Percentiles rank a stretch among this genome's conserved stretches.
Evolutionary conservation across 2,329 filamentous ascomycete genomes (phyloP).

Genomic region (Thelonectria olida): DNA sequence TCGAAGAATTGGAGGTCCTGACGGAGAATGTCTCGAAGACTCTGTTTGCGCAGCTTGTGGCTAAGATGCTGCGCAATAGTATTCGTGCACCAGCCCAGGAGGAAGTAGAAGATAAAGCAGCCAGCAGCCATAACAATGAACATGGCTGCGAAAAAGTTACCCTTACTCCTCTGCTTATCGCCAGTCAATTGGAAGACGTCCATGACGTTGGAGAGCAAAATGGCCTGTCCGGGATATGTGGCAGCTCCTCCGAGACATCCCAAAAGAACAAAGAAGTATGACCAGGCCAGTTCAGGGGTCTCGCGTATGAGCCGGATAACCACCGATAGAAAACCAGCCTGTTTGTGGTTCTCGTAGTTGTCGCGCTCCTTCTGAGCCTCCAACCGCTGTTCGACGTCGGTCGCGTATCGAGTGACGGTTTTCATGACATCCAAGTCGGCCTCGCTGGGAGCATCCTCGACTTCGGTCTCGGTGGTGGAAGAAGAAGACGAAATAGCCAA

Average conservation of each 20-base stretch:
- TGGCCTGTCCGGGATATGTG: slow-evolving; percentile 53
- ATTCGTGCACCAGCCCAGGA: slow-evolving; percentile 49
- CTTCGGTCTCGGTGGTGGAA: slow-evolving; percentile 34
- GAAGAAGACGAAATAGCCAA: slow-evolving; percentile 40
- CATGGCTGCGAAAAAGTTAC: slow-evolving; percentile 65
- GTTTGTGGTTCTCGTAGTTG: slow-evolving; percentile 47
- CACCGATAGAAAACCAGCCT: slow-evolving; percentile 41
- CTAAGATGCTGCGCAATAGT: slow-evolving; percentile 40
- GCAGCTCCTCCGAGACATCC: slow-evolving; percentile 46
- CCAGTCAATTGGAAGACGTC: slow-evolving; percentile 51
- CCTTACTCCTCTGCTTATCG: slow-evolving; percentile 46
- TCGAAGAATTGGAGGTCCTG: slow-evolving; percentile 56
- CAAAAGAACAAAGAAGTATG: slow-evolving; percentile 46
- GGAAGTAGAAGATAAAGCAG: slow-evolving; percentile 55
- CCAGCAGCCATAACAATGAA: slow-evolving; percentile 61
- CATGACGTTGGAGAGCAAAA: slow-evolving; percentile 53
- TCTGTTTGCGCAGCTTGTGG: slow-evolving; percentile 39
- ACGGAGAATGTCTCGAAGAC: slow-evolving; percentile 45
- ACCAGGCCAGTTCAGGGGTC: slow-evolving; percentile 48
- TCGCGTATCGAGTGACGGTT: slow-evolving; percentile 44
- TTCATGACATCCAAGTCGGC: slow-evolving; percentile 35
- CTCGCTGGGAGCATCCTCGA: slow-evolving; percentile 33
- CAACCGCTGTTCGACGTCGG: slow-evolving; percentile 42
- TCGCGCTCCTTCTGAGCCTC: slow-evolving; percentile 48
- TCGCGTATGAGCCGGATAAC: slow-evolving; percentile 48